Percentiles rank a stretch among this genome's conserved stretches.
These are phyloP conservation scores for Laguncularia racemosa DNA, from an alignment of 345 rosid genomes.

Conservation along the genomic window DNA sequence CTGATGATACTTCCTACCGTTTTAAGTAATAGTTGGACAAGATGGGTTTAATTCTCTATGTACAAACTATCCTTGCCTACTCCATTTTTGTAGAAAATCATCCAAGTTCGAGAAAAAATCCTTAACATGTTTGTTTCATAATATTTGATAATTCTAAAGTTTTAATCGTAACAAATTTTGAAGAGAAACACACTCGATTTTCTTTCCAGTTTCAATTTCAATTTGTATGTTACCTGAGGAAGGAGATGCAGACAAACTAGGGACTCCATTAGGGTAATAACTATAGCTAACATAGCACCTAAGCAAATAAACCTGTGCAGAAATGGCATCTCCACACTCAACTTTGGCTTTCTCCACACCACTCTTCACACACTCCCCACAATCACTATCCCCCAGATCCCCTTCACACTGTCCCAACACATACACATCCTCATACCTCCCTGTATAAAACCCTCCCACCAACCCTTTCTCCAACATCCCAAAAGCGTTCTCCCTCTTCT, in stretches of 20 bases:
- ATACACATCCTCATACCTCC: conserved; percentile 14
- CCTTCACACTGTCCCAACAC: conserved; percentile 90
- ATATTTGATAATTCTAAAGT: too few relatives aligned
- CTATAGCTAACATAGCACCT: conserved; percentile 78
- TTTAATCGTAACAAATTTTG: too few relatives aligned
- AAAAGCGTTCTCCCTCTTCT: conserved; percentile 14
- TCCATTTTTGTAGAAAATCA: too few relatives aligned
- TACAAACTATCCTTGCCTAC: too few relatives aligned
- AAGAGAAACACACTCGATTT: too few relatives aligned
- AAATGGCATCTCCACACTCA: conserved; percentile 59
- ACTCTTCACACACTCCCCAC: conserved; percentile 53
- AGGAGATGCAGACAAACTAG: conserved; percentile 26
- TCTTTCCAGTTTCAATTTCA: too few relatives aligned
- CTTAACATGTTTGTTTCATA: too few relatives aligned
- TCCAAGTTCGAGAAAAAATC: too few relatives aligned
- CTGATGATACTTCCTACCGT: too few relatives aligned
- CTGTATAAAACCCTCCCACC: conserved; percentile 14
- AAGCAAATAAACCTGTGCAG: conserved; percentile 62
- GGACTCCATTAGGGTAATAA: conserved; percentile 74
- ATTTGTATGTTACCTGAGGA: conserved; percentile 19
- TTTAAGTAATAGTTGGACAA: too few relatives aligned
- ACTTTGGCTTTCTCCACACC: conserved; percentile 41
- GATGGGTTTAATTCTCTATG: too few relatives aligned
- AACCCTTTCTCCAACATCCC: conserved; percentile 11
- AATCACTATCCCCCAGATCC: conserved; percentile 37